Evolutionary conservation across 768 basidiomycete species (phyloP), one percentile per base, ranked within the genome.

Genomic region (Leccinum disarticulatum): DNA sequence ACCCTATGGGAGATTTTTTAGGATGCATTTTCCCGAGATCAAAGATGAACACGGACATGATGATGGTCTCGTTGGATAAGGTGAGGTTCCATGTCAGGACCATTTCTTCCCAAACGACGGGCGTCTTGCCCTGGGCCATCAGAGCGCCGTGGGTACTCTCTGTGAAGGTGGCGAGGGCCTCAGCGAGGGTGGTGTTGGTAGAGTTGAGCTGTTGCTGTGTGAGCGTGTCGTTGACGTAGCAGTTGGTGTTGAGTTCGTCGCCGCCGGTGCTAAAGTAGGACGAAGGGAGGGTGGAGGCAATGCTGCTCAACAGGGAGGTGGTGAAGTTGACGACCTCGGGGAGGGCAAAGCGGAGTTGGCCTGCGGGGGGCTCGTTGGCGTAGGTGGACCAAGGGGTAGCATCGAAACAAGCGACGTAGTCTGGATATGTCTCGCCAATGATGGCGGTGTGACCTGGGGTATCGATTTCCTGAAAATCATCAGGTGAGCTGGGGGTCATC

Each of bases 21-120:
- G 7, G 54, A 6, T 3, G 0, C 1, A 10, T 30, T n/a, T 9
- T 15, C 3, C 19, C 17, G 22, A 3, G 46, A 51, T 36, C 25
- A 17, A 14, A 15, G 6, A 14, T 3, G 19, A 28, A 55, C 1
- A 9, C 64, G 7, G 33, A 79, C 77, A 81, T 73, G 53, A 81
- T 66, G 55, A 81, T 63, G 9, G 79, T 78, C 43, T 80, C 77
- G 35, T 78, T 77, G 22, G 65, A 66, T 1, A 83, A 71, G 0
- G 70, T 74, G 10, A 83, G 63, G 52, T 79, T 75, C 63, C 71
- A 73, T 19, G 66, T 31, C n/a, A 77, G 57, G 10, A 78, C 73
- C 80, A 84, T 81, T 61, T 86, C 85, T 77, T 94, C 87, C 88
- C 91, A 93, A 6, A 94, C 90, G 33, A 93, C 85, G 1, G 91